Evolutionary conservation across 1,284 basidiomycete genomes (phyloP), one percentile per base, ranked within the genome.

Genomic region (Pascua sp.): DNA sequence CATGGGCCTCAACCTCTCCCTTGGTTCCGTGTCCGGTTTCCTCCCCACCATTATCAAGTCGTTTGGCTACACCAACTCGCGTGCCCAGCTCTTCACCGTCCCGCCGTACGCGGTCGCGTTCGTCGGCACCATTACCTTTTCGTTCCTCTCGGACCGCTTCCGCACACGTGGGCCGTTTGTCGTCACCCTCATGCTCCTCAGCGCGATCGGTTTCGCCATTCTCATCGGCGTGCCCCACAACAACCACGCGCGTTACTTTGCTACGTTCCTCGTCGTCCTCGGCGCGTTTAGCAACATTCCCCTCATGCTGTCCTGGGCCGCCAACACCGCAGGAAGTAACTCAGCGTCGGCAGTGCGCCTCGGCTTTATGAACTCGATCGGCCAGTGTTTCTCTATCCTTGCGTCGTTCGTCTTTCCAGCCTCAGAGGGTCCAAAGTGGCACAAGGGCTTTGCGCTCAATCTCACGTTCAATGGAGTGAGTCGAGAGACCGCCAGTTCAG

Each of bases 1-100:
- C 42, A 32, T 54, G 32, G 32, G 46, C 32, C 41, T 54, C 13
- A 56, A 51, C 49, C 45, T 56, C 36, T 12, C 40, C 12, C 55
- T 56, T 18, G 50, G 49, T 12, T 87, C 86, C 8, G 85, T 88
- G 46, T 85, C 85, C 2, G 90, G 88, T 0, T 92, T 91, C 75
- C 77, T 91, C 16, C 90, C 90, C 0, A 91, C 90, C 0, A 90
- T 91, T 66, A 83, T 90, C 55, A 81, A 80, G 57, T 36, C 77
- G 71, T 67, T 83, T 16, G 83, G 82, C 1, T 83, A 81, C 67
- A 73, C 71, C 15, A 32, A 37, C 15, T 69, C 79, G 24, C 67
- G 76, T 47, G 81, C 81, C 1, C 82, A 84, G 66, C 77, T 84
- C 11, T 78, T 81, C 40, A 65, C 60, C 13, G 60, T 65, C 13